These are phyloP conservation scores for Paramyrothecium roridum DNA, from an alignment of 2,329 filamentous ascomycete species.

Conservation along the genomic window DNA sequence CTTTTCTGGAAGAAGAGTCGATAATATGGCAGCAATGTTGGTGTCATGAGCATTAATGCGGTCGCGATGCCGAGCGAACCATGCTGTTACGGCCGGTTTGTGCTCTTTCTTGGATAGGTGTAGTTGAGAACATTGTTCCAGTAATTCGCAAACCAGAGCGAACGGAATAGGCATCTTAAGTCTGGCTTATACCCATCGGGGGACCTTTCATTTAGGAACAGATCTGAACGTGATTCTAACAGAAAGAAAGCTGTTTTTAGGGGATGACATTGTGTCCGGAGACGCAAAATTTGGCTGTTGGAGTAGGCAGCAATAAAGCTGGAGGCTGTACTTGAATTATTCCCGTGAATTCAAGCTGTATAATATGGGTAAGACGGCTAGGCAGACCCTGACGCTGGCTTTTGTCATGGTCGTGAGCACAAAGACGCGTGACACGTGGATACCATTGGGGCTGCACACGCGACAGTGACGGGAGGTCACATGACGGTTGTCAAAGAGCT, in stretches of 20 bases:
- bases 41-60: constrained; percentile 55
- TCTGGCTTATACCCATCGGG: constrained; percentile 5
- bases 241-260: no score
- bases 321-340: no score
- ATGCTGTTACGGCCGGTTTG: constrained; percentile 47
- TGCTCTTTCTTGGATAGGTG: constrained; percentile 27
- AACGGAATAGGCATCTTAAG: constrained; percentile 63
- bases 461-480: constrained; percentile 28
- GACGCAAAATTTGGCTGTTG: no score
- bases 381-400: no score
- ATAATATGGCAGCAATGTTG: constrained; percentile 64
- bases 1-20: constrained; percentile 71
- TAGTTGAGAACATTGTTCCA: constrained; percentile 61
- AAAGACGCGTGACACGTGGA: background rate
- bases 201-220: background rate
- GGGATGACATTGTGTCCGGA: no score
- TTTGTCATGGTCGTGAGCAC: background rate
- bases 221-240: background rate
- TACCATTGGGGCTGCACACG: constrained; percentile 6
- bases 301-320: no score
- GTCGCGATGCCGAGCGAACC: constrained; percentile 65
- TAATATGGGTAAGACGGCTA: background rate
- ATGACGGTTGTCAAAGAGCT: constrained; percentile 12
- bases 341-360: no score
- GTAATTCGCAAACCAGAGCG: constrained; percentile 67